Percentiles rank a stretch among this genome's conserved stretches.
Conservation (phyloP, 805 yeast species). For the Osmozyma mogii region DNA sequence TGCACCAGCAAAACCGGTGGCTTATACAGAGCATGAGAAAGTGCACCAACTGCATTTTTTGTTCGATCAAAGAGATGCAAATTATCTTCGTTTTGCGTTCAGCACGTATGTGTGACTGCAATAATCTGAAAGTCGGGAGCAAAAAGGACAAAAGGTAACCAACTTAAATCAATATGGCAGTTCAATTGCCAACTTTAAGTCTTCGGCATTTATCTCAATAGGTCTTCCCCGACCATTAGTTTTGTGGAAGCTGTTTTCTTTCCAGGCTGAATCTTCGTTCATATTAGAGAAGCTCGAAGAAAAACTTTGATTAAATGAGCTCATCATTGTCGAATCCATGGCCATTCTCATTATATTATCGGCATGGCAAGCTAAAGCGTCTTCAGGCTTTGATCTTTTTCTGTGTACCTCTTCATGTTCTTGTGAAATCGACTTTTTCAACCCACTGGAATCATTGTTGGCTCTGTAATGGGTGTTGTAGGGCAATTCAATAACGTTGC, state of each 20-base stretch:
- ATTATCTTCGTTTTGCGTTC: constrained; percentile 13
- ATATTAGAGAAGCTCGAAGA: constrained; percentile 27
- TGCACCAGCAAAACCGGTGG: too few relatives aligned
- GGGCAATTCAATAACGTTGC: constrained; percentile 14
- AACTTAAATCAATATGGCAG: constrained; percentile 2
- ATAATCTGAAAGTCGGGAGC: too few relatives aligned
- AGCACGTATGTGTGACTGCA: too few relatives aligned
- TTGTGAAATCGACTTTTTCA: not conserved
- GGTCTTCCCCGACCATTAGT: constrained; percentile 7
- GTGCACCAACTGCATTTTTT: too few relatives aligned
- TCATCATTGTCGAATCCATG: constrained; percentile 38
- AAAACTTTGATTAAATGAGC: constrained; percentile 31
- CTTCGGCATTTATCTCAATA: constrained; percentile 32
- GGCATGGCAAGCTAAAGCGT: constrained; percentile 39
- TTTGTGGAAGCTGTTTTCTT: too few relatives aligned
- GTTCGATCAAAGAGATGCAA: constrained; percentile 21
- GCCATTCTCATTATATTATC: constrained; percentile 40
- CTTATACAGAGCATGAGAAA: too few relatives aligned
- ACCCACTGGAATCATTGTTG: not conserved
- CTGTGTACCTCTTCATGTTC: constrained; percentile 1
- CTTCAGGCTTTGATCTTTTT: constrained; percentile 21
- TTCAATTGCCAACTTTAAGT: constrained; percentile 22
- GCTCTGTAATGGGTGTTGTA: constrained; percentile 2
- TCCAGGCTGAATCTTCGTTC: constrained; percentile 23
- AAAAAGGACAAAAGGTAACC: not conserved